Evolutionary conservation across 495 filamentous ascomycete genomes (phyloP).

Genomic region (Aspergillus hancockii): DNA sequence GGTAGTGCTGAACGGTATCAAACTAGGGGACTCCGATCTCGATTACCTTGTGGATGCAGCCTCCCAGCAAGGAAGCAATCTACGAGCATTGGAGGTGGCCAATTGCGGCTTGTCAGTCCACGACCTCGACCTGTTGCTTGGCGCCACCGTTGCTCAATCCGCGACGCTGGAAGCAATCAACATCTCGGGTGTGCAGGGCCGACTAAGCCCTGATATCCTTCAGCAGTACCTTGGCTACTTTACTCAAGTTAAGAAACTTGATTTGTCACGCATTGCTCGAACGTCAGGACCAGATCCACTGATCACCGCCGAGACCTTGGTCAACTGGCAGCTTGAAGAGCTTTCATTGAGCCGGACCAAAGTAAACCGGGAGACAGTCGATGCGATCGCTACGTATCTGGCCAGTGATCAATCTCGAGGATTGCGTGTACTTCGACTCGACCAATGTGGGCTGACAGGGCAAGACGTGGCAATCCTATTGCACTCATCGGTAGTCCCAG

Average conservation of each 20-base stretch:
- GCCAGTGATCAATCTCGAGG: slow-evolving; percentile 61
- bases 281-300: slow-evolving; percentile 65
- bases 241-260: slow-evolving; percentile 68
- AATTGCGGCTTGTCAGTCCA: slow-evolving; percentile 68
- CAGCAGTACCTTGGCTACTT: slow-evolving; percentile 66
- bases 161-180: slow-evolving; percentile 74
- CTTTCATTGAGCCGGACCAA: slow-evolving; percentile 66
- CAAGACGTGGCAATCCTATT: slow-evolving; percentile 76
- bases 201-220: slow-evolving; percentile 63
- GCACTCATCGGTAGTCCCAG: slow-evolving; percentile 63
- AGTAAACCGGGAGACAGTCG: slow-evolving; percentile 56
- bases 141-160: slow-evolving; percentile 57
- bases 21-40: slow-evolving; percentile 78
- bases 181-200: slow-evolving; percentile 74
- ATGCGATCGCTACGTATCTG: slow-evolving; percentile 64
- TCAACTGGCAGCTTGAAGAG: slow-evolving; percentile 76
- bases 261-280: slow-evolving; percentile 66
- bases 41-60: slow-evolving; percentile 71
- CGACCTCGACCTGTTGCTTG: slow-evolving; percentile 46
- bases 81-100: slow-evolving; percentile 81
- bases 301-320: slow-evolving; percentile 64
- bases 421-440: slow-evolving; percentile 69
- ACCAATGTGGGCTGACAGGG: slow-evolving; percentile 79
- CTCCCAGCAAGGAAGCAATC: slow-evolving; percentile 61
- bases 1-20: slow-evolving; percentile 79